A percentile compares a stretch with the other conserved stretches of the same genome.
These are phyloP conservation scores for Ceratocystis cacaofunesta DNA, from an alignment of 2,329 filamentous ascomycete species.

Conservation along the genomic window DNA sequence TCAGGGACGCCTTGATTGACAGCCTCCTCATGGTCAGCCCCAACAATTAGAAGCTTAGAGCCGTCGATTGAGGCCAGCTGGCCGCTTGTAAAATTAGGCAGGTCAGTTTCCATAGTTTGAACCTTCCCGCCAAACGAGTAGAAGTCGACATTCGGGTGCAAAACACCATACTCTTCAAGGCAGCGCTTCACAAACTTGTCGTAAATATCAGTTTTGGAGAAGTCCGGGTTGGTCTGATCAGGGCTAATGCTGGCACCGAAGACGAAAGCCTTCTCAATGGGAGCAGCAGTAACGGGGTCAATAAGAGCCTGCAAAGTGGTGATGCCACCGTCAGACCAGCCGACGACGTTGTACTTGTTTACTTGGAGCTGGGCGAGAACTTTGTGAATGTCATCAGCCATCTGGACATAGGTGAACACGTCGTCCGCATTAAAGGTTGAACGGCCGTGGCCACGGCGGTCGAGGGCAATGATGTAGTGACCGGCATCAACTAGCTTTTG, in stretches of 20 bases:
- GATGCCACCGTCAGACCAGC: slow-evolving; percentile 30
- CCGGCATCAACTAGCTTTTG: slow-evolving; percentile 23
- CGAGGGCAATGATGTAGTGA: slow-evolving; percentile 28
- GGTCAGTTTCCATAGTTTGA: slow-evolving; percentile 25
- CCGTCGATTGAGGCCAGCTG: slow-evolving; percentile 23
- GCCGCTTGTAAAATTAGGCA: slow-evolving; percentile 24
- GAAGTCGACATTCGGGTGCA: slow-evolving; percentile 27
- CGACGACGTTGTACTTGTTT: slow-evolving; percentile 24
- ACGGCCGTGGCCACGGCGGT: slow-evolving; percentile 30
- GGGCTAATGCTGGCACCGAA: slow-evolving; percentile 25
- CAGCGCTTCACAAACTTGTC: slow-evolving; percentile 25
- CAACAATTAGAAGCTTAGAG: slow-evolving; percentile 23
- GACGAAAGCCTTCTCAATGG: slow-evolving; percentile 28
- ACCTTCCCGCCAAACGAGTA: slow-evolving; percentile 26
- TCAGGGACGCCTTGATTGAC: slow-evolving; percentile 26
- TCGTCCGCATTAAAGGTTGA: slow-evolving; percentile 26
- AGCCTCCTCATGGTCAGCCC: slow-evolving; percentile 26
- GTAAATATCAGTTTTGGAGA: slow-evolving; percentile 24
- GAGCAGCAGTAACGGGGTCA: slow-evolving; percentile 22
- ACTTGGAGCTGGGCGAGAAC: slow-evolving; percentile 24
- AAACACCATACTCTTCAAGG: slow-evolving; percentile 24
- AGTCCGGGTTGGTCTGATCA: slow-evolving; percentile 26
- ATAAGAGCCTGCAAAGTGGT: slow-evolving; percentile 27
- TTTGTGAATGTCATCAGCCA: slow-evolving; percentile 25
- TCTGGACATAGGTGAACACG: slow-evolving; percentile 27